A percentile compares a stretch with the other conserved stretches of the same genome.
These are phyloP conservation scores for Xylariaceae sp. DNA, from an alignment of 2,329 filamentous ascomycete species.

Conservation along the genomic window DNA sequence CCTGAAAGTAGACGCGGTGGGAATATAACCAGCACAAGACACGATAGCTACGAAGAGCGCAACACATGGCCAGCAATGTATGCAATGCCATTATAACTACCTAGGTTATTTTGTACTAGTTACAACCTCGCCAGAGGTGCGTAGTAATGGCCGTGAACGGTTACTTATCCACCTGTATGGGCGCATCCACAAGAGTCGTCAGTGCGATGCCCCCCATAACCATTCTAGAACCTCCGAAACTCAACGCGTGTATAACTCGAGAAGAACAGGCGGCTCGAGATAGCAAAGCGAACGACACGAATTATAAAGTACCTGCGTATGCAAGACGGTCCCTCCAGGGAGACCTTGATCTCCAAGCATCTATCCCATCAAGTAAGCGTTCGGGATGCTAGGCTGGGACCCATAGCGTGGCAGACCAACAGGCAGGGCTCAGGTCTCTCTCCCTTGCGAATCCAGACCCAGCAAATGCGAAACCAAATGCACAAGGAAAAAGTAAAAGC, in stretches of 20 bases:
- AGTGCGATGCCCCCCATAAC: slow-evolving; percentile 29
- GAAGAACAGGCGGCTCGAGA: slow-evolving; percentile 21
- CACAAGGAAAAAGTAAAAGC: slow-evolving; percentile 24
- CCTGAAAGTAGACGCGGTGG: too few species aligned
- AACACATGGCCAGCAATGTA: slow-evolving; percentile 19
- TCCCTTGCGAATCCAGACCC: slow-evolving; percentile 20
- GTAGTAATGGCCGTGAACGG: slow-evolving; percentile 19
- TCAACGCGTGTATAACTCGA: slow-evolving; percentile 28
- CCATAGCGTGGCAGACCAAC: slow-evolving; percentile 22
- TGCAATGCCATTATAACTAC: slow-evolving; percentile 30
- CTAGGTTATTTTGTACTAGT: slow-evolving; percentile 22
- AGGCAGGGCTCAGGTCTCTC: slow-evolving; percentile 6
- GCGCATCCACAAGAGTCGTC: slow-evolving; percentile 32
- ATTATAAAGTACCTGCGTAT: slow-evolving; percentile 29
- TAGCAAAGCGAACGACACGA: slow-evolving; percentile 30
- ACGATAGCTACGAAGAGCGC: not conserved
- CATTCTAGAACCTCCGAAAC: slow-evolving; percentile 23
- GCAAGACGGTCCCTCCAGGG: slow-evolving; percentile 21
- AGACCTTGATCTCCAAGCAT: slow-evolving; percentile 23
- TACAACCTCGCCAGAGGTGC: slow-evolving; percentile 14
- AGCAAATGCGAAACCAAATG: slow-evolving; percentile 25
- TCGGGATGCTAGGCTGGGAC: slow-evolving; percentile 11
- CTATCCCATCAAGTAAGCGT: slow-evolving; percentile 21
- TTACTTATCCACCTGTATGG: slow-evolving; percentile 11
- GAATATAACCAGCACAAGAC: not conserved